phyloP scores from a whole-genome alignment of 768 basidiomycete species.

The Trametes cubensis region DNA sequence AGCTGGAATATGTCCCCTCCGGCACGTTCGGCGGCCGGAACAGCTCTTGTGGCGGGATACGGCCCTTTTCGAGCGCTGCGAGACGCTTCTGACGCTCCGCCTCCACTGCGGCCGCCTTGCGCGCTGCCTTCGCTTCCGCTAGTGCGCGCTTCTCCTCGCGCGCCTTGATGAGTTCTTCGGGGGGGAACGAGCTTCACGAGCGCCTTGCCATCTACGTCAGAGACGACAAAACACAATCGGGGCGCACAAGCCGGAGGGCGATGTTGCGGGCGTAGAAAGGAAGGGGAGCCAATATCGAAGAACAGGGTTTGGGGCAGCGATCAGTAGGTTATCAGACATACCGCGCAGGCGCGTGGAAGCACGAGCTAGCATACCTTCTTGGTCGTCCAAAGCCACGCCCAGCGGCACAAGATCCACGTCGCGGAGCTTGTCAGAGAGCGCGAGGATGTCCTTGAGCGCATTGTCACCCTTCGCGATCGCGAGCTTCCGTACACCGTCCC shows the following conservation, averaged over 20 bases:
- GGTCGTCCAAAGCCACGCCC: conserved; percentile 95
- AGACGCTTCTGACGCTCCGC: conserved; percentile 67
- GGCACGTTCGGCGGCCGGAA: conserved; percentile 83
- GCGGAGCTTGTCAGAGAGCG: conserved; percentile 85
- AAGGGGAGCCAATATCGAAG: background rate
- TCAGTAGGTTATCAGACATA: conserved; percentile 7
- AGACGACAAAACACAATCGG: background rate
- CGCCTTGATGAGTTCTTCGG: conserved; percentile 76
- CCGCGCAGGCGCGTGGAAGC: background rate
- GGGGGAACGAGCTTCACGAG: conserved; percentile 89
- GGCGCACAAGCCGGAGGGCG: background rate
- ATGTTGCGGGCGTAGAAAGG: conserved; percentile 1
- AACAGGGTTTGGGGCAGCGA: background rate
- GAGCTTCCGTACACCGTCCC: conserved; percentile 82
- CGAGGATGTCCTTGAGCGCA: conserved; percentile 78
- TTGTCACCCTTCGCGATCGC: conserved; percentile 73
- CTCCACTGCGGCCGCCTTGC: conserved; percentile 72
- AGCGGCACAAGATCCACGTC: conserved; percentile 90
- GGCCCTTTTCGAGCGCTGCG: conserved; percentile 85
- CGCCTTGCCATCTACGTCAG: conserved; percentile 79
- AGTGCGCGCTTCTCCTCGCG: conserved; percentile 87
- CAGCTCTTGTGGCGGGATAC: conserved; percentile 69
- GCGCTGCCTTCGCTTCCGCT: conserved; percentile 73
- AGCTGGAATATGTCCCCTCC: conserved; percentile 75
- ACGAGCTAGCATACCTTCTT: conserved; percentile 65